A percentile compares a stretch with the other conserved stretches of the same genome.
Conservation (phyloP, 768 basidiomycete species). For the Agrocybe praecox region DNA sequence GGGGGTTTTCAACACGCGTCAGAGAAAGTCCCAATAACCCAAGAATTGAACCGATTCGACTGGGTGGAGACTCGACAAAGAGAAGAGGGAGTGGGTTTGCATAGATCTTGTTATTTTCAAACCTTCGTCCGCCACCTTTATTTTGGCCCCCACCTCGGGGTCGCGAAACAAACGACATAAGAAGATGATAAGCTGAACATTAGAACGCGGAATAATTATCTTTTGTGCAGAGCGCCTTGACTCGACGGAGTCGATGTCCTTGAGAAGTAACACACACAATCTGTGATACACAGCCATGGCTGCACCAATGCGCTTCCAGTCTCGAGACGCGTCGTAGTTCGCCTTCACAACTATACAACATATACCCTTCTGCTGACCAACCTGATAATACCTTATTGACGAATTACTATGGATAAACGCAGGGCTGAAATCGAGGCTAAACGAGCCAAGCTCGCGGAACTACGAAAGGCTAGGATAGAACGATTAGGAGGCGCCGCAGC, state of each 20-base stretch:
- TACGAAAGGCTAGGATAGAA: conserved; percentile 77
- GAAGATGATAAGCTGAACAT: neutral
- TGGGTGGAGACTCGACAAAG: conserved; percentile 44
- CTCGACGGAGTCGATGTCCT: conserved; percentile 8
- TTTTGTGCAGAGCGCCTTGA: conserved; percentile 1
- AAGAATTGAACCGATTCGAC: conserved; percentile 46
- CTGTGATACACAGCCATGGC: conserved; percentile 10
- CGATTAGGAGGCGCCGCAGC: conserved; percentile 42
- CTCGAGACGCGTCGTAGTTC: neutral
- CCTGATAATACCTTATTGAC: neutral
- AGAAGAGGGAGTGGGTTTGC: conserved; percentile 70
- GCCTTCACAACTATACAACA: neutral
- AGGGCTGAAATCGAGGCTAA: conserved; percentile 92
- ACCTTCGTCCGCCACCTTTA: conserved; percentile 57
- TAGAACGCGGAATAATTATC: neutral
- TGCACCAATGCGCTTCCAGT: neutral
- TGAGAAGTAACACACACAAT: conserved; percentile 8
- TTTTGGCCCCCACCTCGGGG: conserved; percentile 31
- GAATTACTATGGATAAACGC: conserved; percentile 55
- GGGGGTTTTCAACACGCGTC: conserved; percentile 67
- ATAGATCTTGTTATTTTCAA: conserved; percentile 71
- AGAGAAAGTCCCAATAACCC: conserved; percentile 59
- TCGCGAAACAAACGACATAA: conserved; percentile 51
- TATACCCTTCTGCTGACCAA: neutral
- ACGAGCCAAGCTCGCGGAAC: conserved; percentile 81